phyloP scores from a whole-genome alignment of 257 asterid genomes.

The Solanum etuberosum region DNA sequence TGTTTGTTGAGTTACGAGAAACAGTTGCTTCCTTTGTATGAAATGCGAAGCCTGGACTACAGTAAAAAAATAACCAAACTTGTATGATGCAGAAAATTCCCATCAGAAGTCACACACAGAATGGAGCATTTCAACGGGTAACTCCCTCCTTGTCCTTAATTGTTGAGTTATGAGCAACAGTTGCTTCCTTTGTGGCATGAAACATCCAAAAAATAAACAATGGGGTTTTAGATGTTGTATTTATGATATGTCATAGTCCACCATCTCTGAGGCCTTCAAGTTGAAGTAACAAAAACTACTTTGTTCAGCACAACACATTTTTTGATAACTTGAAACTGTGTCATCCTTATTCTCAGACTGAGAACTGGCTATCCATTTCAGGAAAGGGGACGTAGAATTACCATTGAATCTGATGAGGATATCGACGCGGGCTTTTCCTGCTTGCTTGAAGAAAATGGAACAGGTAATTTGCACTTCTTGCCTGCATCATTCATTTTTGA shows the following conservation, averaged over 20 bases:
- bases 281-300: not conserved
- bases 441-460: constrained; percentile 48
- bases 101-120: constrained; percentile 23
- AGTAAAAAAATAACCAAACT: constrained; percentile 33
- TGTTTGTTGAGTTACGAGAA: not conserved
- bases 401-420: constrained; percentile 70
- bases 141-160: not conserved
- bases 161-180: not conserved
- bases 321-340: not conserved
- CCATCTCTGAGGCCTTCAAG: not conserved
- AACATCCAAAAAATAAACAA: not conserved
- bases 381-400: constrained; percentile 23
- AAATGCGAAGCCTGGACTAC: constrained; percentile 56
- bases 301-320: not conserved
- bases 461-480: constrained; percentile 28
- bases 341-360: constrained; percentile 1
- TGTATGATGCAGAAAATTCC: constrained; percentile 20
- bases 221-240: not conserved
- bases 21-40: not conserved
- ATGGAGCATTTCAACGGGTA: constrained; percentile 33
- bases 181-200: not conserved
- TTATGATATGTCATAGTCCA: not conserved
- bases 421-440: constrained; percentile 48
- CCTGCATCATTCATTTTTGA: not conserved
- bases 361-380: constrained; percentile 14